Percentiles rank a stretch among this genome's conserved stretches.
Evolutionary conservation across 2,329 filamentous ascomycete genomes (phyloP).

Genomic region (Colletotrichum trifolii): DNA sequence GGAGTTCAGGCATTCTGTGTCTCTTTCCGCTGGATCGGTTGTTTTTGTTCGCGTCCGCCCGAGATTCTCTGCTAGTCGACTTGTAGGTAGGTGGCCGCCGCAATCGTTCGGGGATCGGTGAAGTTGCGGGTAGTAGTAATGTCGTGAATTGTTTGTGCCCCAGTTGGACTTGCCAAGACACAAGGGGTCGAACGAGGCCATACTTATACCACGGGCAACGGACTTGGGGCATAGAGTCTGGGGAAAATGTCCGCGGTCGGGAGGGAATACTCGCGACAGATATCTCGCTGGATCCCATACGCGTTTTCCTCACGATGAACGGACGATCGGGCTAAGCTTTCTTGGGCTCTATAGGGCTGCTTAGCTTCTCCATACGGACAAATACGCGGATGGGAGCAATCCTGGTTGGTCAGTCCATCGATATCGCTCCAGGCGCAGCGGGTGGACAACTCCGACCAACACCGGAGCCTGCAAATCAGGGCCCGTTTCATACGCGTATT

Average conservation of each 20-base stretch:
- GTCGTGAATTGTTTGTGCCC: constrained; percentile 6
- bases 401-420: neutral
- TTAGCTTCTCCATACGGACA: constrained; percentile 15
- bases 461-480: constrained; percentile 6
- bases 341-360: neutral
- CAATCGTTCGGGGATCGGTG: neutral
- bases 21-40: no score
- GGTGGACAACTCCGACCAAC: neutral
- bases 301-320: constrained; percentile 12
- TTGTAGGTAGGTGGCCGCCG: no score
- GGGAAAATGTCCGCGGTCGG: no score
- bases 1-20: constrained; percentile 43
- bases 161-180: constrained; percentile 16
- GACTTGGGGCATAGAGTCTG: no score
- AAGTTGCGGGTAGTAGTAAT: neutral
- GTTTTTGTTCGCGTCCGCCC: no score
- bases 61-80: no score
- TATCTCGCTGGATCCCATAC: constrained; percentile 15
- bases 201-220: constrained; percentile 22
- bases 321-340: constrained; percentile 2
- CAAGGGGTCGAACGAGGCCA: constrained; percentile 14
- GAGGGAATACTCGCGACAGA: no score
- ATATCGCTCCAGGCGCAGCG: neutral
- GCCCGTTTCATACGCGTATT: constrained; percentile 20
- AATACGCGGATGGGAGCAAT: constrained; percentile 14